phyloP scores from a whole-genome alignment of 164 flowering plant genomes.

The Tetrastigma voinierianum region DNA sequence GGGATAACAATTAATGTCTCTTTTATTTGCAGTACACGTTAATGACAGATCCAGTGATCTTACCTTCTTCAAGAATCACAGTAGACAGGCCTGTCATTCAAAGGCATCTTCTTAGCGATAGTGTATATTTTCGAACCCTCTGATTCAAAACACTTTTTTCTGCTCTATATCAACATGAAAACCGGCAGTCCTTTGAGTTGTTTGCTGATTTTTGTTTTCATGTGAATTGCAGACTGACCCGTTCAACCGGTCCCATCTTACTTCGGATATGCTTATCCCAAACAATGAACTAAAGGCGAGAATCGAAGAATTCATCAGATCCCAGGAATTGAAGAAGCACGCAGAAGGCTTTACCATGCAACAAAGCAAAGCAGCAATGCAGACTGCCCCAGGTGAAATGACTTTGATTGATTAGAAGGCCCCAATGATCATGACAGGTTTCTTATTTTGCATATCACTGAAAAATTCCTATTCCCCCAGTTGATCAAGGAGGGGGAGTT shows the following conservation, averaged over 20 bases:
- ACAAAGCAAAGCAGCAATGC: slow-evolving; percentile 40
- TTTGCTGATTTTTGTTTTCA: neutral
- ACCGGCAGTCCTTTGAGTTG: no score
- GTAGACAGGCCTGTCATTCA: slow-evolving; percentile 91
- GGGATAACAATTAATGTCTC: neutral
- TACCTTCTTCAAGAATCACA: slow-evolving; percentile 89
- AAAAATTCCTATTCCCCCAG: no score
- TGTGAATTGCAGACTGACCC: slow-evolving; percentile 75
- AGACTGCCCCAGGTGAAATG: slow-evolving; percentile 37
- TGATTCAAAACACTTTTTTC: neutral
- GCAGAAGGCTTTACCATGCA: slow-evolving; percentile 32
- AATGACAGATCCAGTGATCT: slow-evolving; percentile 95
- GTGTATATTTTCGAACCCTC: slow-evolving; percentile 37
- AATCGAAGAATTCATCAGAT: slow-evolving; percentile 75
- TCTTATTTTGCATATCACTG: no score
- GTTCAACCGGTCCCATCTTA: slow-evolving; percentile 92
- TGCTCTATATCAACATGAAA: no score
- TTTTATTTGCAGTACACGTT: slow-evolving; percentile 75
- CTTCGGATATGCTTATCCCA: slow-evolving; percentile 90
- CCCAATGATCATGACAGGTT: no score
- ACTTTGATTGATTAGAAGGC: slow-evolving; percentile 36
- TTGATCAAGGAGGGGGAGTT: no score
- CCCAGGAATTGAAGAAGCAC: slow-evolving; percentile 44
- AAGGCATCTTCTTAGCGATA: slow-evolving; percentile 95
- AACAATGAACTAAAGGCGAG: slow-evolving; percentile 65